Evolutionary conservation across 768 basidiomycete species (phyloP), one percentile per base, ranked within the genome.

Genomic region (Pisolithus orientalis): DNA sequence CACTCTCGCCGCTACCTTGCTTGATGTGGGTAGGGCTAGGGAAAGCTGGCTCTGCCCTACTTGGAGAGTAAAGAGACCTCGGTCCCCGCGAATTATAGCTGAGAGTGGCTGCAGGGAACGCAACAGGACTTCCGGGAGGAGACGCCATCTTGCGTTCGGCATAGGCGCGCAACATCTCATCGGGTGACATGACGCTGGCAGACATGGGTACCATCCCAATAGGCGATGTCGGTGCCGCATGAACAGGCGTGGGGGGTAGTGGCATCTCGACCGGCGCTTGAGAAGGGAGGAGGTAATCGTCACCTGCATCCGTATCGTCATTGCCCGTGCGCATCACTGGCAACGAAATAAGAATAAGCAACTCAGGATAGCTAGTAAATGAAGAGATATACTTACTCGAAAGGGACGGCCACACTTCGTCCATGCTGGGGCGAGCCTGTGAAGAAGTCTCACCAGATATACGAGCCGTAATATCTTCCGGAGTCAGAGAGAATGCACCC

Each of bases 101-200:
- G 38, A 60, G 58, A 25, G 57, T 47, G 24, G 61, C 69, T 2
- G 57, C 40, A 10, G 67, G 67, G 49, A 67, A 70, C 17, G 67
- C 54, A 13, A 70, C 60, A 13, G 68, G 57, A 3, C 67, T 61
- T 31, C 62, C 58, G 31, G 64, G 59, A 44, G 69, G 70, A 25
- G 69, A 70, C 10, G 60, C 56, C 13, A 65, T 60, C 43, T 66
- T 70, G 55, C 77, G 72, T 27, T 72, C 77, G 5, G 86, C 86
- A 54, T 87, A 89, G 1, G 84, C 84, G 37, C 84, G 80, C 43
- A 90, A 72, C 83, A 90, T 85, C 25, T 80, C 87, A 62, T 90
- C 88, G 3, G 87, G 87, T 1, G 76, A 75, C 77, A 79, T 78
- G 45, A 69, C 57, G 32, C 59, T 71, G 2, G 67, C 72, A 25